phyloP scores from a whole-genome alignment of 768 basidiomycete genomes.

The Suillus subalutaceus region DNA sequence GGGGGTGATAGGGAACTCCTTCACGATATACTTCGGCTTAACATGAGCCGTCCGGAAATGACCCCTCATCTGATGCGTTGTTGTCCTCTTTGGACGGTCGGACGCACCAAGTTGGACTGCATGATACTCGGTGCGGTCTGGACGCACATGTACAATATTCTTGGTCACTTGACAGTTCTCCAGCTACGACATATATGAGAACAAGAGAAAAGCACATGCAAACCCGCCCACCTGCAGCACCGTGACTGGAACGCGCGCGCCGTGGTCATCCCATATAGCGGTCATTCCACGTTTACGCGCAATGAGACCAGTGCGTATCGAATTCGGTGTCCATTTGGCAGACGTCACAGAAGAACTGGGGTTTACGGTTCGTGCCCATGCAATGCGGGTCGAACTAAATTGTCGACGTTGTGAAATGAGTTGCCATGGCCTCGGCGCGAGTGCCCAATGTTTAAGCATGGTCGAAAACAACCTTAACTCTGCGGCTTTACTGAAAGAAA shows the following conservation, averaged over 20 bases:
- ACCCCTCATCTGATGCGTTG: constrained; percentile 80
- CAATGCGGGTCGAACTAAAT: constrained; percentile 46
- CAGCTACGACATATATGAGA: constrained; percentile 47
- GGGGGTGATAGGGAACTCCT: constrained; percentile 85
- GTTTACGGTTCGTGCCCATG: constrained; percentile 30
- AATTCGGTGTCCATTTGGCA: constrained; percentile 81
- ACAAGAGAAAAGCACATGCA: constrained; percentile 11
- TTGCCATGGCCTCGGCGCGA: constrained; percentile 41
- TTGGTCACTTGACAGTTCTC: constrained; percentile 91
- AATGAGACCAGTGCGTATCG: constrained; percentile 88
- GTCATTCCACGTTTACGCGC: constrained; percentile 98
- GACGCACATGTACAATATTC: constrained; percentile 66
- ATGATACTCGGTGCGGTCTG: constrained; percentile 76
- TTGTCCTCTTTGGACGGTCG: constrained; percentile 70
- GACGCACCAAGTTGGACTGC: constrained; percentile 93
- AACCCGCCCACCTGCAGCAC: constrained; percentile 77
- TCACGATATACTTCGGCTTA: constrained; percentile 79
- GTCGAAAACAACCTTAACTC: constrained; percentile 19
- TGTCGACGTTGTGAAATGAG: constrained; percentile 38
- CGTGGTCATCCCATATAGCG: constrained; percentile 88
- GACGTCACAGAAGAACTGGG: constrained; percentile 25
- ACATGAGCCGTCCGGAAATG: constrained; percentile 88
- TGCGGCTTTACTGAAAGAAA: constrained; percentile 9
- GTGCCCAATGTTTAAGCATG: constrained; percentile 59
- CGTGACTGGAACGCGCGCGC: constrained; percentile 86